Percentiles rank a stretch among this genome's conserved stretches.
These are phyloP conservation scores for Leccinum pallidistipes DNA, from an alignment of 1,284 basidiomycete species.

Conservation along the genomic window DNA sequence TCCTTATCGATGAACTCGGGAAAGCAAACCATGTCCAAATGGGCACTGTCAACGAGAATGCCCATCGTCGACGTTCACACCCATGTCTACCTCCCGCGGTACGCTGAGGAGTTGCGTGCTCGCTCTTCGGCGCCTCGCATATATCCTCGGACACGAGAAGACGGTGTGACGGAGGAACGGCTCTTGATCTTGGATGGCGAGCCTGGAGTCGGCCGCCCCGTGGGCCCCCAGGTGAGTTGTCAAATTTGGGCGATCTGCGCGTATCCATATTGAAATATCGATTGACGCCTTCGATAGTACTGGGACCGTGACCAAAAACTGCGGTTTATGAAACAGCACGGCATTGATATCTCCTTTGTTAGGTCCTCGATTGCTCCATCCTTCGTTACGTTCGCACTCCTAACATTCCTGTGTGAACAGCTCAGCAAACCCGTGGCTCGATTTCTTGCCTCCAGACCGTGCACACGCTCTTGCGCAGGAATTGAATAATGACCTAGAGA, in stretches of 20 bases:
- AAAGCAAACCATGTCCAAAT: slow-evolving; percentile 27
- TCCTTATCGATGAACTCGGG: slow-evolving; percentile 32
- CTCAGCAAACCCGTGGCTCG: slow-evolving; percentile 87
- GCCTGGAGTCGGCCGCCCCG: slow-evolving; percentile 68
- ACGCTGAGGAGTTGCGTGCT: slow-evolving; percentile 62
- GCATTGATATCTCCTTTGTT: slow-evolving; percentile 58
- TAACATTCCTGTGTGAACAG: slow-evolving; percentile 35
- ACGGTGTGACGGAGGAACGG: slow-evolving; percentile 57
- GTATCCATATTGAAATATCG: background rate
- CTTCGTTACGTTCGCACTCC: slow-evolving; percentile 8
- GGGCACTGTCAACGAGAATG: slow-evolving; percentile 16
- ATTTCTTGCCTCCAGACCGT: slow-evolving; percentile 71
- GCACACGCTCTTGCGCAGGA: slow-evolving; percentile 65
- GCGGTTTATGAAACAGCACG: slow-evolving; percentile 60
- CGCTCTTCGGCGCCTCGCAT: slow-evolving; percentile 68
- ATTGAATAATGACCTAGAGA: slow-evolving; percentile 75
- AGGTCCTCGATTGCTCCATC: slow-evolving; percentile 38
- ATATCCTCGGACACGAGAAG: slow-evolving; percentile 46
- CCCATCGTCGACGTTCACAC: slow-evolving; percentile 78
- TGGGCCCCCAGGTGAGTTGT: slow-evolving; percentile 50
- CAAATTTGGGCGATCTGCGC: background rate
- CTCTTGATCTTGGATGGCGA: slow-evolving; percentile 77
- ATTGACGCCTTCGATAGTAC: slow-evolving; percentile 48
- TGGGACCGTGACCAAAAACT: slow-evolving; percentile 64
- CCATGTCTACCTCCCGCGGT: slow-evolving; percentile 78